phyloP scores from a whole-genome alignment of 23 red algal genomes.

The Chondrus crispus region DNA sequence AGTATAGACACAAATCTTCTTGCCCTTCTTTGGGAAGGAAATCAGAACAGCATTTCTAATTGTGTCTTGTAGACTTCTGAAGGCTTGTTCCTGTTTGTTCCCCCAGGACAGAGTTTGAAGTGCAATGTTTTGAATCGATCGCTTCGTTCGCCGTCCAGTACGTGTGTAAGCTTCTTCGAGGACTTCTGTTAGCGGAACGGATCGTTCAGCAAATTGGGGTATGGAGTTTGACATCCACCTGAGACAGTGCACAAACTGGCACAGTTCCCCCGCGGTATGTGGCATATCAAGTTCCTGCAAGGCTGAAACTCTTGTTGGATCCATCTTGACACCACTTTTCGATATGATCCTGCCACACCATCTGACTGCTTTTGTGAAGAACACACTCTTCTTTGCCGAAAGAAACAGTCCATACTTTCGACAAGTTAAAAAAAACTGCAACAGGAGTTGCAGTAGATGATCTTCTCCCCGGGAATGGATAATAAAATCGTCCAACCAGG shows the following conservation, averaged over 20 bases:
- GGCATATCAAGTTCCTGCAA: neutral
- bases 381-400: neutral
- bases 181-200: neutral
- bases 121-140: neutral
- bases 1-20: neutral
- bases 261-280: neutral
- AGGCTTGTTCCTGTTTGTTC: neutral
- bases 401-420: neutral
- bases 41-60: neutral
- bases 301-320: neutral
- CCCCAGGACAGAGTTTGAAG: neutral
- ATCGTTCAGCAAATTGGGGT: neutral
- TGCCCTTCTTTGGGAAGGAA: neutral
- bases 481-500: neutral
- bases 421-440: neutral
- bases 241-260: slow-evolving; percentile 6
- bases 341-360: slow-evolving; percentile 6
- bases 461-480: neutral
- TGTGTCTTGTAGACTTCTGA: neutral
- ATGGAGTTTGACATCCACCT: slow-evolving; percentile 24
- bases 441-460: neutral
- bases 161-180: slow-evolving; percentile 10
- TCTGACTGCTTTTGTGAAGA: neutral
- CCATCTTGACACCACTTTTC: neutral
- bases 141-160: slow-evolving; percentile 19